These are phyloP conservation scores for Sambucus nigra DNA, from an alignment of 129 eudicot species.

Conservation along the genomic window DNA sequence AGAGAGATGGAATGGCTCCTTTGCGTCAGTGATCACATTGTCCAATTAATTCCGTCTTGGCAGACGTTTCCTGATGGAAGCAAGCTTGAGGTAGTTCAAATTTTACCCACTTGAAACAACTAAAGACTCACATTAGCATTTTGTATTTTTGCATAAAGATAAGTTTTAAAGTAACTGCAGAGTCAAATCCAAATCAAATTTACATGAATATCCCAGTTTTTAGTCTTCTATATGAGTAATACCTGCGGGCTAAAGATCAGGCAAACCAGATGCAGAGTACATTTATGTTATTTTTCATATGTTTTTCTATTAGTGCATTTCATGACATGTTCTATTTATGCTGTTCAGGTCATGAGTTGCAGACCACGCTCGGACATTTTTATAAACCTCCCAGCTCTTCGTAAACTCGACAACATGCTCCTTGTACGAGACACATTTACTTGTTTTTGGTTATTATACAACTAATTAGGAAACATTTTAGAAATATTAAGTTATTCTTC, in stretches of 20 bases:
- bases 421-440: slow-evolving; percentile 40
- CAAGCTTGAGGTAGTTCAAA: slow-evolving; percentile 66
- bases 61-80: slow-evolving; percentile 88
- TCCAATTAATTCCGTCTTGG: slow-evolving; percentile 80
- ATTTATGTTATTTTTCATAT: background rate
- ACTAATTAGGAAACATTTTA: background rate
- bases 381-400: slow-evolving; percentile 89
- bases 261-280: background rate
- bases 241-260: background rate
- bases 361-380: slow-evolving; percentile 72
- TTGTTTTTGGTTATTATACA: background rate
- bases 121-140: background rate
- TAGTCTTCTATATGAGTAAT: background rate
- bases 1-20: slow-evolving; percentile 93
- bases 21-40: slow-evolving; percentile 82
- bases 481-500: background rate
- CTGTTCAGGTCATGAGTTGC: slow-evolving; percentile 79
- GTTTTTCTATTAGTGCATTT: background rate
- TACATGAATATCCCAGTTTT: background rate
- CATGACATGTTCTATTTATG: background rate
- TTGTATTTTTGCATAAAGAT: background rate
- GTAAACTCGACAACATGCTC: slow-evolving; percentile 92
- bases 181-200: background rate
- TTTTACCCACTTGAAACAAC: background rate
- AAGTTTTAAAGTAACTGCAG: background rate